These are phyloP conservation scores for Larix sibirica DNA, from an alignment of 83 land plant species.

Conservation along the genomic window DNA sequence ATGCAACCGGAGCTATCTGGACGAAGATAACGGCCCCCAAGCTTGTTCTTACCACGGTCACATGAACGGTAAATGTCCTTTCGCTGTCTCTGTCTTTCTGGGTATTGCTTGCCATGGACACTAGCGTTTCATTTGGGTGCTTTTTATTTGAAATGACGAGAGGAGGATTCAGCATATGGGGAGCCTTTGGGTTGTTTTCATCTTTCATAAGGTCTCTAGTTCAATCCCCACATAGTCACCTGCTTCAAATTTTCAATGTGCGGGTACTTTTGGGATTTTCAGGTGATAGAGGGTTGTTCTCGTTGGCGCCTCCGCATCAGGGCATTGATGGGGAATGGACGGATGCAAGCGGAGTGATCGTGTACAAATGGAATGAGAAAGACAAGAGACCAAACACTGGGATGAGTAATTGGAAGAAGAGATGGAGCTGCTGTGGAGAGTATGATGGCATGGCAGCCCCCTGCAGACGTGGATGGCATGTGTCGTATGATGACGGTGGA, in stretches of 20 bases:
- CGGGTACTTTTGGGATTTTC: slow-evolving; percentile 4
- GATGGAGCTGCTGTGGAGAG: slow-evolving; percentile 83
- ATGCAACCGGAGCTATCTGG: slow-evolving; percentile 47
- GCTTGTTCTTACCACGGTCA: slow-evolving; percentile 76
- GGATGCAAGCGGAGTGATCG: slow-evolving; percentile 71
- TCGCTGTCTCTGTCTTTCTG: neutral
- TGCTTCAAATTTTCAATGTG: neutral
- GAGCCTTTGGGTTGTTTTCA: neutral
- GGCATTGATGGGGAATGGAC: slow-evolving; percentile 85
- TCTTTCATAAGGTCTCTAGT: neutral
- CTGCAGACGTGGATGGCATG: slow-evolving; percentile 67
- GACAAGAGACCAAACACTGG: slow-evolving; percentile 70
- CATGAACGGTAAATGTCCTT: slow-evolving; percentile 44
- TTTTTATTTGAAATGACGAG: neutral
- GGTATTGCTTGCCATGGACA: neutral
- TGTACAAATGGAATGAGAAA: slow-evolving; percentile 75
- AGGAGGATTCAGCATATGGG: neutral
- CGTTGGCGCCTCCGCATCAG: slow-evolving; percentile 78
- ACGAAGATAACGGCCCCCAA: slow-evolving; percentile 43
- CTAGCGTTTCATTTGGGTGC: too few species aligned
- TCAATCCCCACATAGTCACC: too few species aligned
- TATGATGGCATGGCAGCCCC: slow-evolving; percentile 61
- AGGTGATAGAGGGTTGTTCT: slow-evolving; percentile 70
- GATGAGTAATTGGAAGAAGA: slow-evolving; percentile 65
- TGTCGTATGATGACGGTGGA: slow-evolving; percentile 76